These are phyloP conservation scores for Saussurea involucrata DNA, from an alignment of 129 eudicot genomes.

Conservation along the genomic window DNA sequence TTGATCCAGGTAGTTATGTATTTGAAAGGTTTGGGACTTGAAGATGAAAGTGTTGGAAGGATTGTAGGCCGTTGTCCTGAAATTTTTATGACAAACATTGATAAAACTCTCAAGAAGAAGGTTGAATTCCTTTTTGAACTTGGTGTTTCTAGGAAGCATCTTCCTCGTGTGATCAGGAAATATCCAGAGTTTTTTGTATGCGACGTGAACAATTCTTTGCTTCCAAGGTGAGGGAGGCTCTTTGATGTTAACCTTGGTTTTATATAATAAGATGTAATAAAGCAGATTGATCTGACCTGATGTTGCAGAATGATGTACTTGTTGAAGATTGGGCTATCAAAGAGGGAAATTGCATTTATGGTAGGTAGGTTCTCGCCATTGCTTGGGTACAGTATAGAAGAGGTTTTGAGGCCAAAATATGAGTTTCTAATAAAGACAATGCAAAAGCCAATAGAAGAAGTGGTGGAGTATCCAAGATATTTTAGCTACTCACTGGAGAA, in stretches of 20 bases:
- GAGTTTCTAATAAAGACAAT: conserved; percentile 68
- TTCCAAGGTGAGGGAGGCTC: conserved; percentile 56
- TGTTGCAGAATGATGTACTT: conserved; percentile 60
- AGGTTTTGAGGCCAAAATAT: conserved; percentile 72
- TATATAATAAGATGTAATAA: not conserved
- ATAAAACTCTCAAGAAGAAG: conserved; percentile 60
- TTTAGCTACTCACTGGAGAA: conserved; percentile 89
- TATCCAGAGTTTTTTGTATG: conserved; percentile 81
- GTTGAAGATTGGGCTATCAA: conserved; percentile 58
- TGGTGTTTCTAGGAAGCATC: conserved; percentile 53
- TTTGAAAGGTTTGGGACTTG: conserved; percentile 61
- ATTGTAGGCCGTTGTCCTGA: conserved; percentile 77
- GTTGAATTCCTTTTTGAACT: conserved; percentile 49
- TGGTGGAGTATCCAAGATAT: conserved; percentile 79
- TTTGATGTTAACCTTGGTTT: not conserved
- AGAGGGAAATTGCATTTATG: conserved; percentile 66
- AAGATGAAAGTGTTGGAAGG: conserved; percentile 53
- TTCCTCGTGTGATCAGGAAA: conserved; percentile 72
- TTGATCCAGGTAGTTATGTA: conserved; percentile 57
- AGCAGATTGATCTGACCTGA: not conserved
- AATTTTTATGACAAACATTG: conserved; percentile 55
- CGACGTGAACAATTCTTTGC: conserved; percentile 58
- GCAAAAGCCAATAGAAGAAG: conserved; percentile 61
- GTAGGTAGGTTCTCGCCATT: conserved; percentile 70
- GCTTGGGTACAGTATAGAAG: conserved; percentile 79